Evolutionary conservation across 305 asterid genomes (phyloP), one percentile per base, ranked within the genome.

Genomic region (Solanum hybrid): DNA sequence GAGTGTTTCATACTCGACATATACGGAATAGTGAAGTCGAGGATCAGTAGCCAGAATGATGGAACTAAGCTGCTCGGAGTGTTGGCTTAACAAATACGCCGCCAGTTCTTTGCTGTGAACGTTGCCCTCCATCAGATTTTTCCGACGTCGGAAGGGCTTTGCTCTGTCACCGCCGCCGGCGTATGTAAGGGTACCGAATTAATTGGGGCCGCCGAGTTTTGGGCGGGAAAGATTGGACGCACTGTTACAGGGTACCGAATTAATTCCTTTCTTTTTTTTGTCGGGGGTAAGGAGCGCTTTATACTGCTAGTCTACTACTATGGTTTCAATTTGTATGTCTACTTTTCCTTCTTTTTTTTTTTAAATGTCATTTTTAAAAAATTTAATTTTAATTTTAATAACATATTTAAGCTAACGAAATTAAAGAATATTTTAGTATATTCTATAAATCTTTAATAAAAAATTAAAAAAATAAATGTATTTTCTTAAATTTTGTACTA

Each of bases 1-100:
- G 24, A 88, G 31, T 12, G 82, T 29, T 36, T 34, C 97, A 92
- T 92, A 97, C 99, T 97, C 98, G 57, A 97, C 93, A 78, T 90
- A 92, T 86, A 96, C 93, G 90, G 98, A 94, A 90, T 95, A 96
- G 94, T 97, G 99, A 91, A 96, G 95, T 89, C 99, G 99, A 90
- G 95, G 95, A 91, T 97, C 98, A 68, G 95, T 87, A 33, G 96
- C 91, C 89, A 95, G 92, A 89, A 96, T 93, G 80, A 96, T 93
- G 87, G 87, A 91, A 31, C 90, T 91, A 39, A 97, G 98, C 92
- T 95, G 95, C 70, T 93, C 95, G 51, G 94, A 37, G 41, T 95
- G 93, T 89, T 93, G 90, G 88, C 93, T 93, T 57, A 94, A 92
- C 92, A 97, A 90, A 92, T 94, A 97, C 36, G 93, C 95, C 39